These are phyloP conservation scores for Cucurbita ficifolia DNA, from an alignment of 306 rosid genomes.

Conservation along the genomic window DNA sequence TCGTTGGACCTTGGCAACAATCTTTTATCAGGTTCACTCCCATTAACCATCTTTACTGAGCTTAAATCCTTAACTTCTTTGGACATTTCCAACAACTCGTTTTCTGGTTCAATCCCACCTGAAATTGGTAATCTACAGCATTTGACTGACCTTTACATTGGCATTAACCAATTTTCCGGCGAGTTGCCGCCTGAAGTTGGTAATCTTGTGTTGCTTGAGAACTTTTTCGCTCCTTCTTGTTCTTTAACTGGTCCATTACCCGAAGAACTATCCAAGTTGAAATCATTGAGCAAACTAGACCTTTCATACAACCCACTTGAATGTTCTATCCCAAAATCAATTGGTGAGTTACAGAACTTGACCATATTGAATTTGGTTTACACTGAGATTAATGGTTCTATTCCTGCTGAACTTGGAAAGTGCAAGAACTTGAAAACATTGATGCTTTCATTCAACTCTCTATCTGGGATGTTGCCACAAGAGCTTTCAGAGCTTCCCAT, in stretches of 20 bases:
- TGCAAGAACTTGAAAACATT: slow-evolving; percentile 48
- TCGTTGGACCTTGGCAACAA: slow-evolving; percentile 64
- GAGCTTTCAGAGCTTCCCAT: slow-evolving; percentile 69
- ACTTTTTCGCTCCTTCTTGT: slow-evolving; percentile 44
- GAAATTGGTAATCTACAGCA: slow-evolving; percentile 49
- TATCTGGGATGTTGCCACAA: slow-evolving; percentile 67
- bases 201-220: slow-evolving; percentile 41
- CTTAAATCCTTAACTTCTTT: slow-evolving; percentile 41
- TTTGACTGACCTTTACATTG: slow-evolving; percentile 55
- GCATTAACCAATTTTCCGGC: slow-evolving; percentile 51
- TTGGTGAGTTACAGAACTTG: slow-evolving; percentile 58
- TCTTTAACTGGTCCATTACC: slow-evolving; percentile 80
- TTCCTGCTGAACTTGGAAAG: slow-evolving; percentile 73
- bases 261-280: slow-evolving; percentile 45
- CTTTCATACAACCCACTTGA: slow-evolving; percentile 75
- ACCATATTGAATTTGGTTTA: slow-evolving; percentile 39
- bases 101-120: slow-evolving; percentile 54
- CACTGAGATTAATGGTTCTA: slow-evolving; percentile 58
- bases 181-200: slow-evolving; percentile 65
- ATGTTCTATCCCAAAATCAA: slow-evolving; percentile 63
- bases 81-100: slow-evolving; percentile 76
- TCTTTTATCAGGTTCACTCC: slow-evolving; percentile 59
- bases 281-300: slow-evolving; percentile 49
- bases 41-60: slow-evolving; percentile 39
- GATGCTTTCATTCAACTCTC: slow-evolving; percentile 67